Base-by-base conservation (phyloP, 1,284 basidiomycete species). In the Amylostereum areolatum region DNA sequence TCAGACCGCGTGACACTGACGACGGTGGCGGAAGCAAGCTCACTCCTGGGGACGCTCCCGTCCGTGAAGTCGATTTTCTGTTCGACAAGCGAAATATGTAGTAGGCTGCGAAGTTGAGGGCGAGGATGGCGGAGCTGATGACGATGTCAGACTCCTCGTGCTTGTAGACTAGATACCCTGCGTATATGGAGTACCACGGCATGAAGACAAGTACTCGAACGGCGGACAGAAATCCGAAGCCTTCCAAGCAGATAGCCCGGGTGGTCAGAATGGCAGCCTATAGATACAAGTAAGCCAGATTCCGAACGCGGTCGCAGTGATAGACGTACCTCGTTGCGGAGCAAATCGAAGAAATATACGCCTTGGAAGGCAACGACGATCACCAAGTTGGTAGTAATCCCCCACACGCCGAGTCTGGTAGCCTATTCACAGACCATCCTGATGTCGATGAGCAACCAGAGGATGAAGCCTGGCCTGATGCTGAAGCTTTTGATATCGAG, bases 401-500 rank as follows among this genome's bases (percentile, higher is more conserved):
- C 68, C 5, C 92, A n/a, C n/a, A n/a, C 92, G 10, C 84, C 85
- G 25, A 81, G 78, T 52, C 86, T 83, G 44, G 80, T 78, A 31
- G 89, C 92, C 69, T 99, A 97, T 62, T 89, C 87, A 66, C 94
- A 97, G 3, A 85, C 81, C 80, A 94, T 91, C 67, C 88, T 89
- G 57, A 98, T 84, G 70, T 98, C 86, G 66, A 96, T 77, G 49
- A 99, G 76, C 31, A 84, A 73, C 97, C 96, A 99, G 24, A 97
- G 82, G 56, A 99, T 97, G 48, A 99, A 79, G 10, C 96, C 97
- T 0, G 96, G 97, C 33, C 97, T 83, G 34, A 96, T 94, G 62
- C 93, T 98, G 81, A 99, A 99, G 0, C 88, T 89, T 68, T 99
- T 99, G 78, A 99, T 79, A 65, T 99, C 97, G 53, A 98, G 89